These are phyloP conservation scores for Xylaria flabelliformis DNA, from an alignment of 495 filamentous ascomycete species.

Conservation along the genomic window DNA sequence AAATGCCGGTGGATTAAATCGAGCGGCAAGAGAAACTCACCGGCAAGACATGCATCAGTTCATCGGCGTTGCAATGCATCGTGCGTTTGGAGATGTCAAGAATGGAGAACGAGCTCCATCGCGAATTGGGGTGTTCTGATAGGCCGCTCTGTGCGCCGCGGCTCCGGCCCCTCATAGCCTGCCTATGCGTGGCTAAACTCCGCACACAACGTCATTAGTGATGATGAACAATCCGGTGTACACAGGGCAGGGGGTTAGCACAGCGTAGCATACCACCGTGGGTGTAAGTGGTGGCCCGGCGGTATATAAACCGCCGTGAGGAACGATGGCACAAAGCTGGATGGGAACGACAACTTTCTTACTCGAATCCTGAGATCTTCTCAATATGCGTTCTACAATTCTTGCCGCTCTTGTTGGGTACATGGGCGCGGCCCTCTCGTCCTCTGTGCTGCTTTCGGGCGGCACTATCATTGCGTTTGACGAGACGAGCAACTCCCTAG, in stretches of 20 bases:
- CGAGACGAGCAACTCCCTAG: constrained; percentile 40
- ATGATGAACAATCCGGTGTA: constrained; percentile 18
- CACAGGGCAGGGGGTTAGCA: background rate
- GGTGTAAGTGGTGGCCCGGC: constrained; percentile 2
- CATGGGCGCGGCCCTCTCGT: constrained; percentile 21
- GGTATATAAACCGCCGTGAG: constrained; percentile 8
- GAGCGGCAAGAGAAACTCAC: constrained; percentile 10
- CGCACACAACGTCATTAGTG: constrained; percentile 24
- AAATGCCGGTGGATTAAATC: constrained; percentile 7
- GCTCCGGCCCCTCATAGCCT: constrained; percentile 8
- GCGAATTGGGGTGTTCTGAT: constrained; percentile 14
- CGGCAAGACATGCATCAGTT: constrained; percentile 12
- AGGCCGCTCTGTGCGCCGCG: constrained; percentile 18
- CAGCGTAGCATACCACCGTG: background rate
- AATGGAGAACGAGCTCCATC: background rate
- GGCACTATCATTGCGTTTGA: constrained; percentile 54
- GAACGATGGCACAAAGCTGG: background rate
- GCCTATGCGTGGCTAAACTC: constrained; percentile 22
- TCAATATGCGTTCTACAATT: constrained; percentile 19
- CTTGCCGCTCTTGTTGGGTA: constrained; percentile 14
- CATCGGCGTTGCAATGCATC: constrained; percentile 21
- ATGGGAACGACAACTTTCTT: background rate
- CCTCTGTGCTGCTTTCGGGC: constrained; percentile 45
- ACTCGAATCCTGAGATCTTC: constrained; percentile 6
- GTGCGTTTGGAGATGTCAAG: constrained; percentile 8